phyloP scores from a whole-genome alignment of 257 asterid species.

The Capsicum baccatum region DNA sequence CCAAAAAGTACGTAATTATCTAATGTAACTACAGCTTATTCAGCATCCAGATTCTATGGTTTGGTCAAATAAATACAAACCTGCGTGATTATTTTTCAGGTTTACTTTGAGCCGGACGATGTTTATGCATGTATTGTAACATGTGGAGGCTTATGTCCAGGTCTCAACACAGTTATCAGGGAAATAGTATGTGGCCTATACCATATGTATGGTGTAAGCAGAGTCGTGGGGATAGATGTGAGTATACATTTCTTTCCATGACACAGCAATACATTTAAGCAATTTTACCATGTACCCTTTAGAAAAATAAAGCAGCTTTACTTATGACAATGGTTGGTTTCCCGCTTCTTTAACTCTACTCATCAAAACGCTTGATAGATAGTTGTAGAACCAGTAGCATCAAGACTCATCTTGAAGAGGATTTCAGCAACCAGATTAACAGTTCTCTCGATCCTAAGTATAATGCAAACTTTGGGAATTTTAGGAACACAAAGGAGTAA shows the following conservation, averaged over 20 bases:
- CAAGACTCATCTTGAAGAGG: not conserved
- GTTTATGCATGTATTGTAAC: conserved; percentile 92
- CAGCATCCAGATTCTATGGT: not conserved
- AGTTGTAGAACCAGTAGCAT: conserved; percentile 20
- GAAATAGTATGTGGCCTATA: conserved; percentile 86
- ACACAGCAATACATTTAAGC: not conserved
- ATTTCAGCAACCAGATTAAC: not conserved
- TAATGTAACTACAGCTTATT: not conserved
- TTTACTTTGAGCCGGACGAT: conserved; percentile 79
- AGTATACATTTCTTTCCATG: conserved; percentile 34
- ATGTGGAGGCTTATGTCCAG: conserved; percentile 96
- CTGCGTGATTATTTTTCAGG: conserved; percentile 48
- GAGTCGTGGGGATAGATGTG: conserved; percentile 83
- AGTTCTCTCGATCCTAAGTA: not conserved
- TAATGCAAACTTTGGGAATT: not conserved
- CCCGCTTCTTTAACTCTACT: not conserved
- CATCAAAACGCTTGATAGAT: conserved; percentile 7
- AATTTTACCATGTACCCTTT: not conserved
- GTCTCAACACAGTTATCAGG: conserved; percentile 88
- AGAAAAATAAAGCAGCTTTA: not conserved
- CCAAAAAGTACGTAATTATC: conserved; percentile 55
- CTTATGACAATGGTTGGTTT: not conserved
- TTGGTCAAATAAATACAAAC: not conserved
- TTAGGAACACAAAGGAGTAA: conserved; percentile 1
- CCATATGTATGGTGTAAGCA: conserved; percentile 81